Evolutionary conservation across 768 basidiomycete species (phyloP).

Genomic region (Neoboletus subvelutipes): DNA sequence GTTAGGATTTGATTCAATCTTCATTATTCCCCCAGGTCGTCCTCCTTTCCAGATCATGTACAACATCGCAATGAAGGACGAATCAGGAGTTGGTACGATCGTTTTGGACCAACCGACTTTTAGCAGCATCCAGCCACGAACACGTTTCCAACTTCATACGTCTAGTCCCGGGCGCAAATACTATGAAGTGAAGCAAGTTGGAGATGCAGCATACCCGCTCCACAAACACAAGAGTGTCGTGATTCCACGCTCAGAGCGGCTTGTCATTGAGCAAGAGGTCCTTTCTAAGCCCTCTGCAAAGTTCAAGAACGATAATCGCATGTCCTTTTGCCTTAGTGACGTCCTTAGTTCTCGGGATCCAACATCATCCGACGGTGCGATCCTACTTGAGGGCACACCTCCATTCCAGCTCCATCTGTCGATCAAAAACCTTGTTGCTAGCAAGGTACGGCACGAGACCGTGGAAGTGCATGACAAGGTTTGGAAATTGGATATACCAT

Average conservation of each 20-base stretch:
- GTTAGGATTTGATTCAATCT: not conserved
- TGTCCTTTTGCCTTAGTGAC: constrained; percentile 77
- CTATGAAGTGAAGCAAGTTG: constrained; percentile 88
- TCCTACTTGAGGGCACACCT: constrained; percentile 78
- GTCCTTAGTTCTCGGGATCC: constrained; percentile 54
- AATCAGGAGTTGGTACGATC: constrained; percentile 65
- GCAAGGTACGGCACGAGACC: constrained; percentile 56
- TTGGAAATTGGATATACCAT: constrained; percentile 75
- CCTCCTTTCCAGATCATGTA: constrained; percentile 96
- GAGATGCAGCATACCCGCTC: constrained; percentile 82
- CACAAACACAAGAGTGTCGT: constrained; percentile 59
- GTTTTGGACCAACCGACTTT: constrained; percentile 76
- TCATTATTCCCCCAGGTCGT: constrained; percentile 49
- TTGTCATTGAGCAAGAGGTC: constrained; percentile 86
- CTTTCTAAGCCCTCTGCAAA: constrained; percentile 75
- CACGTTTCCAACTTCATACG: constrained; percentile 80
- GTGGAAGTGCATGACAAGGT: constrained; percentile 47
- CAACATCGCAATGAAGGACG: constrained; percentile 71
- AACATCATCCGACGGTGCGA: constrained; percentile 47
- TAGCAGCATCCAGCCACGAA: constrained; percentile 79
- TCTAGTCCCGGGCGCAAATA: constrained; percentile 75
- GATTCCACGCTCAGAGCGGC: constrained; percentile 66
- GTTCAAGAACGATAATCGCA: constrained; percentile 65
- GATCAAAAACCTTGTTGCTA: constrained; percentile 73
- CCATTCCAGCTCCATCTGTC: constrained; percentile 81